A percentile compares a stretch with the other conserved stretches of the same genome.
Conservation (phyloP, 2,329 filamentous ascomycete genomes). For the Exophiala calicioides region DNA sequence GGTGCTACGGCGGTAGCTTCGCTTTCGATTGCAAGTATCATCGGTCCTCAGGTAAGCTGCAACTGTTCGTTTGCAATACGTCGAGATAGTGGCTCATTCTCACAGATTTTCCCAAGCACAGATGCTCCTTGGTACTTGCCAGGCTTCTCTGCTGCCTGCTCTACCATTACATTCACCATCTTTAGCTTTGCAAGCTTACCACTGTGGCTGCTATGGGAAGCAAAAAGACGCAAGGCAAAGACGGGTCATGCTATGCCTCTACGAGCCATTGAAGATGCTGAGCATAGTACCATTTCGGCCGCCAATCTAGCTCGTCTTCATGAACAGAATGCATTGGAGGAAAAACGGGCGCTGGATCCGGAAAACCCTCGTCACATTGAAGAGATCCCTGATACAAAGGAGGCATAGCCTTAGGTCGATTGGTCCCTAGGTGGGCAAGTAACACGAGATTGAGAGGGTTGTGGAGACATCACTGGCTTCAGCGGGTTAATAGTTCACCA, state of each 20-base stretch:
- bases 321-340: conserved; percentile 12
- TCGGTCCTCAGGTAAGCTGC: conserved; percentile 25
- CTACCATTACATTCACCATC: conserved; percentile 22
- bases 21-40: conserved; percentile 29
- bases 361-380: conserved; percentile 10
- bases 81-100: conserved; percentile 2
- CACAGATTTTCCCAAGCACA: conserved; percentile 19
- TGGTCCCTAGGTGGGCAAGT: too few relatives aligned
- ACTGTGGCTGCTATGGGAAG: conserved; percentile 23
- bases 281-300: conserved; percentile 11
- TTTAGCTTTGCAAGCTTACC: conserved; percentile 23
- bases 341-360: conserved; percentile 6
- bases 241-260: conserved; percentile 28
- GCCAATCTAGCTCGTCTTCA: conserved; percentile 10
- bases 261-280: conserved; percentile 24
- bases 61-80: neutral
- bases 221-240: conserved; percentile 23
- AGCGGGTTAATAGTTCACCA: too few relatives aligned
- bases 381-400: conserved; percentile 9
- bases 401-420: too few relatives aligned
- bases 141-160: conserved; percentile 25
- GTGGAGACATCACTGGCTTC: too few relatives aligned
- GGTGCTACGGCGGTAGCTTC: conserved; percentile 30
- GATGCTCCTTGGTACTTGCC: conserved; percentile 24
- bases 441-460: too few relatives aligned